These are phyloP conservation scores for Aspergillus homomorphus DNA, from an alignment of 495 filamentous ascomycete genomes.

Conservation along the genomic window DNA sequence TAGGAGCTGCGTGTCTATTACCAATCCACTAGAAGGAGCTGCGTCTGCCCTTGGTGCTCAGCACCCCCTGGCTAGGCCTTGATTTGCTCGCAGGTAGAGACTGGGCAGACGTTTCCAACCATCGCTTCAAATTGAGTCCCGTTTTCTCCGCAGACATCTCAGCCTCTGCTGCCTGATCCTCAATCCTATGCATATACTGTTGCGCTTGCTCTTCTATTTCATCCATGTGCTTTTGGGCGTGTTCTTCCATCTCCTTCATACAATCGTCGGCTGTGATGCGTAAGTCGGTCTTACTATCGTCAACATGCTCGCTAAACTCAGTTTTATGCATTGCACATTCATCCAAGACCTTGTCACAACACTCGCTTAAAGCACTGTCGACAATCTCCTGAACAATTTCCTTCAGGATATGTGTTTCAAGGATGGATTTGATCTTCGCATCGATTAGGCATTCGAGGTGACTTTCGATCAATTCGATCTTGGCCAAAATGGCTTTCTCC, in stretches of 20 bases:
- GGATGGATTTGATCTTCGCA: slow-evolving; percentile 10
- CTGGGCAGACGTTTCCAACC: slow-evolving; percentile 12
- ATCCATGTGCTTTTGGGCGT: slow-evolving; percentile 11
- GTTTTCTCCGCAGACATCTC: slow-evolving; percentile 16
- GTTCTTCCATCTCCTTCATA: slow-evolving; percentile 15
- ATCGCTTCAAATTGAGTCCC: slow-evolving; percentile 6
- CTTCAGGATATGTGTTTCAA: neutral
- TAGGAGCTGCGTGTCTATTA: neutral
- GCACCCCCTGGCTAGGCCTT: slow-evolving; percentile 10
- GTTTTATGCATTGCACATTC: slow-evolving; percentile 17
- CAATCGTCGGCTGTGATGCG: slow-evolving; percentile 19
- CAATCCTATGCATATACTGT: slow-evolving; percentile 16
- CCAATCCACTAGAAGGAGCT: slow-evolving; percentile 13
- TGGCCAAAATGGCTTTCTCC: slow-evolving; percentile 7
- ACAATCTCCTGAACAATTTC: slow-evolving; percentile 16
- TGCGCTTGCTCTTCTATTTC: slow-evolving; percentile 19
- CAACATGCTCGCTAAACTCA: slow-evolving; percentile 22
- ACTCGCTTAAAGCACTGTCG: slow-evolving; percentile 15
- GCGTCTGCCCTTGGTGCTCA: slow-evolving; percentile 11
- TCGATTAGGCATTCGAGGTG: slow-evolving; percentile 19
- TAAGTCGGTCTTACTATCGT: slow-evolving; percentile 19
- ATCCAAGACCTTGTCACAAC: slow-evolving; percentile 19
- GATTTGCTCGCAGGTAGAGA: neutral
- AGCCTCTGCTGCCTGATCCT: slow-evolving; percentile 13
- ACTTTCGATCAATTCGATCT: slow-evolving; percentile 15